Conservation (phyloP, 1,139 yeast genomes). For the Wickerhamomyces sp. region DNA sequence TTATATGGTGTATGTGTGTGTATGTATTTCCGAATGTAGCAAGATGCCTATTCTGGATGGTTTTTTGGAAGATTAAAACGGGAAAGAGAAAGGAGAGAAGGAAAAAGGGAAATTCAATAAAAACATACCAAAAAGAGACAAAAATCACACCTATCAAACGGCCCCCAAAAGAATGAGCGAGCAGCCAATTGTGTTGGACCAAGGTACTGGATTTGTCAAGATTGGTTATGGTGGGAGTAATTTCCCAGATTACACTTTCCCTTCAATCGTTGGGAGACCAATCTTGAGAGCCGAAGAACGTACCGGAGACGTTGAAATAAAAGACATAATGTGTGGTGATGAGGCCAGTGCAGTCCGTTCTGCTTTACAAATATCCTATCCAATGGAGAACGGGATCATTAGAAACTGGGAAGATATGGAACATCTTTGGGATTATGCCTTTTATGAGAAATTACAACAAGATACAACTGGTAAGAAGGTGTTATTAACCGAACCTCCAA, state of each 20-base stretch:
- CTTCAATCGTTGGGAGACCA: conserved; percentile 97
- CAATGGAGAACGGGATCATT: conserved; percentile 98
- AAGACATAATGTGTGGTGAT: conserved; percentile 96
- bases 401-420: conserved; percentile 99
- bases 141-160: background rate
- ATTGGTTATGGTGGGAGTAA: conserved; percentile 96
- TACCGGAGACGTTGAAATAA: conserved; percentile 63
- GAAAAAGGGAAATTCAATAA: background rate
- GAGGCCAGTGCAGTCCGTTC: conserved; percentile 92
- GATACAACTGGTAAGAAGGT: conserved; percentile 77
- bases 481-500: conserved; percentile 92
- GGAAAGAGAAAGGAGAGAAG: too few relatives aligned
- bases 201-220: conserved; percentile 96
- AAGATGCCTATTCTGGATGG: too few relatives aligned
- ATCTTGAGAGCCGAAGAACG: conserved; percentile 95
- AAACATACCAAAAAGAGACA: background rate
- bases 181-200: conserved; percentile 69
- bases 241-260: conserved; percentile 97
- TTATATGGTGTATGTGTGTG: too few relatives aligned
- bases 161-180: conserved; percentile 15
- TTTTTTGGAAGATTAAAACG: too few relatives aligned
- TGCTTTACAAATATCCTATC: conserved; percentile 85
- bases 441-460: conserved; percentile 82
- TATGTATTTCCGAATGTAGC: too few relatives aligned
- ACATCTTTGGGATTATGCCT: conserved; percentile 96